Percentiles rank a stretch among this genome's conserved stretches.
Conservation (phyloP, 192 early-diverging fungal species). For the Spinellus fusiger region DNA sequence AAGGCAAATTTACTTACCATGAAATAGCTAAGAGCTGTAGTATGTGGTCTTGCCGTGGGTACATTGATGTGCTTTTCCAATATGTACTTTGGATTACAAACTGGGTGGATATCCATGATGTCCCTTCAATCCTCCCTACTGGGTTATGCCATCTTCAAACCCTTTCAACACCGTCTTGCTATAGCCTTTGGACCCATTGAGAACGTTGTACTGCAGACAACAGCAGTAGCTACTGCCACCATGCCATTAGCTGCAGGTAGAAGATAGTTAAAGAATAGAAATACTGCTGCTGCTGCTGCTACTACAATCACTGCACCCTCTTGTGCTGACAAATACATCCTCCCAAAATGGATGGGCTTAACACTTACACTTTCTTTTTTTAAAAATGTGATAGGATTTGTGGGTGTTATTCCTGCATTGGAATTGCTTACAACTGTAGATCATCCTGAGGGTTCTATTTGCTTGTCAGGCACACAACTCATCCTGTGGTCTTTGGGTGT, state of each 20-base stretch:
- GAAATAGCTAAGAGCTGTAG: constrained; percentile 41
- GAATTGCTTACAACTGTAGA: constrained; percentile 59
- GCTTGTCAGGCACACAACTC: constrained; percentile 40
- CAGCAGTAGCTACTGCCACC: constrained; percentile 77
- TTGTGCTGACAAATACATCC: no score
- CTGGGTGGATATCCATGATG: constrained; percentile 79
- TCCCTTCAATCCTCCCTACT: constrained; percentile 66
- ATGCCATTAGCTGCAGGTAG: constrained; percentile 69
- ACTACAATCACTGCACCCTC: no score
- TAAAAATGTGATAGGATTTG: constrained; percentile 45
- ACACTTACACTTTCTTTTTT: no score
- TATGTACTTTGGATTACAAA: constrained; percentile 84
- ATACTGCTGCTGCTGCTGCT: not conserved
- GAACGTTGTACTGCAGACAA: constrained; percentile 82
- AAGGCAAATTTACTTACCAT: not conserved
- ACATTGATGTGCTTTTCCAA: constrained; percentile 76
- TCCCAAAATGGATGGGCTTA: no score
- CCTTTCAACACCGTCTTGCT: constrained; percentile 35
- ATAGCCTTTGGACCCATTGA: constrained; percentile 70
- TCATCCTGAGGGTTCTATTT: constrained; percentile 43
- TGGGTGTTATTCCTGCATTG: constrained; percentile 77
- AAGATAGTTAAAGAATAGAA: not conserved
- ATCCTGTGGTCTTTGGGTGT: constrained; percentile 71
- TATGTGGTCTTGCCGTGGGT: constrained; percentile 63
- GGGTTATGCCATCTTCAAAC: constrained; percentile 75